These are phyloP conservation scores for Apiospora koreana DNA, from an alignment of 2,329 filamentous ascomycete genomes.

Conservation along the genomic window DNA sequence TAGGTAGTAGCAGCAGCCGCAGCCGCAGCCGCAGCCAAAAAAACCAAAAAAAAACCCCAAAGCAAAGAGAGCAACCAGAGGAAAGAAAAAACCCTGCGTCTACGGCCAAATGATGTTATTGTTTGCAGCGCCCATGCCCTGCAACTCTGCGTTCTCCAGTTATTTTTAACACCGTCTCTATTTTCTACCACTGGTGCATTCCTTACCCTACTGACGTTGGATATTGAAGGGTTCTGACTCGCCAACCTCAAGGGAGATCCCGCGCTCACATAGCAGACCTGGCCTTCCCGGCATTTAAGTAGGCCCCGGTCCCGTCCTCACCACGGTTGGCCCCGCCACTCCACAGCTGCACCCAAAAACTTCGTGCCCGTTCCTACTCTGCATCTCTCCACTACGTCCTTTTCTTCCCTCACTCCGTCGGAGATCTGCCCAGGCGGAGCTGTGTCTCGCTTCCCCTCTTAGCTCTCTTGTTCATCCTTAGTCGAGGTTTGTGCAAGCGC, in stretches of 20 bases:
- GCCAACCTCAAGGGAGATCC: conserved; percentile 19
- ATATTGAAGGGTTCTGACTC: conserved; percentile 14
- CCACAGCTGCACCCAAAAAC: conserved; percentile 12
- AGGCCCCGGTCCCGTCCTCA: conserved; percentile 9
- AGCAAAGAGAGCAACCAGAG: neutral
- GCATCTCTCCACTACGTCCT: conserved; percentile 15
- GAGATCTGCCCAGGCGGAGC: conserved; percentile 7
- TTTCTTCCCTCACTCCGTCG: conserved; percentile 4
- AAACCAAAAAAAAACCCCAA: no score
- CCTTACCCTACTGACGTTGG: conserved; percentile 10
- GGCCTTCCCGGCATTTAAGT: conserved; percentile 15
- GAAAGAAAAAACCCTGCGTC: neutral
- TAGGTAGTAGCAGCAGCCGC: neutral
- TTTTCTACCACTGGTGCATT: conserved; percentile 13
- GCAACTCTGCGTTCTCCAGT: neutral
- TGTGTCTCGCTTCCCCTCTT: neutral
- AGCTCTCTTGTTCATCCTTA: conserved; percentile 1
- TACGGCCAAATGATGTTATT: conserved; percentile 5
- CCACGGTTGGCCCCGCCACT: conserved; percentile 19
- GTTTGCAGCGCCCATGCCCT: conserved; percentile 5
- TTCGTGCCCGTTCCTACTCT: conserved; percentile 13
- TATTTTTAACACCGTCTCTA: conserved; percentile 6
- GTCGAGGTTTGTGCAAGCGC: conserved; percentile 8
- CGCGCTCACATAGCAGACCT: conserved; percentile 17
- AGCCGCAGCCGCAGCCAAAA: no score